Evolutionary conservation across 257 asterid genomes (phyloP).

Genomic region (Marsdenia floribunda): DNA sequence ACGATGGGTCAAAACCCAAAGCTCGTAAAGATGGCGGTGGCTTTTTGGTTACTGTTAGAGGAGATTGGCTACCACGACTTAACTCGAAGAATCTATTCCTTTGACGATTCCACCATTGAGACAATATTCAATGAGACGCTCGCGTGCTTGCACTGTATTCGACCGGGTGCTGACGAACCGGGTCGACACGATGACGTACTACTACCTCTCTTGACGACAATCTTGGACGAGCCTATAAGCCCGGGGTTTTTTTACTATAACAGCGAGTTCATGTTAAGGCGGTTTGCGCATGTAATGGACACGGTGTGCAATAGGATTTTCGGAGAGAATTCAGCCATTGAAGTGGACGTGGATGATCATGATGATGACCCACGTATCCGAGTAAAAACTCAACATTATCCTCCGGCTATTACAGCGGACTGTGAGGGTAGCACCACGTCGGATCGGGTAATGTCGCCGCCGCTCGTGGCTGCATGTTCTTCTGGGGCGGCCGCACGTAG

Average conservation of each 20-base stretch:
- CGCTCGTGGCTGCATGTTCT: too few species aligned
- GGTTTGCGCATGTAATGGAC: slow-evolving; percentile 13
- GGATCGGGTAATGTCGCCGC: too few species aligned
- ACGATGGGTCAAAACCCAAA: slow-evolving; percentile 13
- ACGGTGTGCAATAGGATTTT: slow-evolving; percentile 15
- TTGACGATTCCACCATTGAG: slow-evolving; percentile 6
- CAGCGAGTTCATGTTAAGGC: slow-evolving; percentile 13
- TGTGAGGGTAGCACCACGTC: too few species aligned
- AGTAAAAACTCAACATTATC: background rate
- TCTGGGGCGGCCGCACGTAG: too few species aligned
- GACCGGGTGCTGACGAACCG: slow-evolving; percentile 7
- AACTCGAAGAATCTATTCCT: slow-evolving; percentile 14
- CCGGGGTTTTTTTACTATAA: slow-evolving; percentile 14
- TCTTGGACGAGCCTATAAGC: slow-evolving; percentile 14
- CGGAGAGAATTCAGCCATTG: slow-evolving; percentile 17
- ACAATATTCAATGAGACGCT: slow-evolving; percentile 13
- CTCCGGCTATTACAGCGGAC: background rate
- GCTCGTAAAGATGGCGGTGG: slow-evolving; percentile 17
- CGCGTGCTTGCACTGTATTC: slow-evolving; percentile 1
- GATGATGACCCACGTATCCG: background rate
- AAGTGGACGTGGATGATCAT: background rate
- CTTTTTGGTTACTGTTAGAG: slow-evolving; percentile 17
- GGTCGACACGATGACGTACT: background rate
- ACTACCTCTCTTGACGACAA: background rate
- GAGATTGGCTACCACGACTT: slow-evolving; percentile 18